Evolutionary conservation across 2,329 filamentous ascomycete genomes (phyloP).

Genomic region (Scytalidium lignicola): DNA sequence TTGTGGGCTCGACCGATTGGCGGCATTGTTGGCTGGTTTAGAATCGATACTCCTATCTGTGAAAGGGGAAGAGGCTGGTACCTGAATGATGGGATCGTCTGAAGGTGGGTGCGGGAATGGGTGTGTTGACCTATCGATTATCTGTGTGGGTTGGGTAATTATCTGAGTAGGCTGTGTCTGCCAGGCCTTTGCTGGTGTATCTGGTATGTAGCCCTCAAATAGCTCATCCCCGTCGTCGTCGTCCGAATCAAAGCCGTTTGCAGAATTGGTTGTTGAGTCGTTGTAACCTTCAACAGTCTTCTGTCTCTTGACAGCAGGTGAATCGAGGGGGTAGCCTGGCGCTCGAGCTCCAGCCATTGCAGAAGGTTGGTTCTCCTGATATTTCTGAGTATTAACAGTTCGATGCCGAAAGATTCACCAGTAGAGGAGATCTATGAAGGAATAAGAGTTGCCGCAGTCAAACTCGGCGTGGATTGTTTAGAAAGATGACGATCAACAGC

Average conservation of each 20-base stretch:
- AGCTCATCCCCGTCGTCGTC: constrained; percentile 41
- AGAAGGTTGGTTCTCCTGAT: not conserved
- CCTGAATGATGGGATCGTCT: constrained; percentile 57
- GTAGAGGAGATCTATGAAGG: too few relatives aligned
- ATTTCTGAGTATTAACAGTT: not conserved
- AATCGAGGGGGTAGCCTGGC: constrained; percentile 16
- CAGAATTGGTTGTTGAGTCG: constrained; percentile 17
- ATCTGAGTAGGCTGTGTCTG: constrained; percentile 39
- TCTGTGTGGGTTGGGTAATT: constrained; percentile 26
- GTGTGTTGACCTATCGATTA: constrained; percentile 25
- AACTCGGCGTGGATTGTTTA: too few relatives aligned
- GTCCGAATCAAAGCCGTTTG: constrained; percentile 29
- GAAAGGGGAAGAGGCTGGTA: constrained; percentile 78
- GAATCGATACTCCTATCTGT: constrained; percentile 10
- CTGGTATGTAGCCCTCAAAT: constrained; percentile 37
- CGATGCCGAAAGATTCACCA: not conserved
- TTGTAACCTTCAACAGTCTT: constrained; percentile 26
- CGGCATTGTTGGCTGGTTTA: constrained; percentile 1
- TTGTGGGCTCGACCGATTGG: constrained; percentile 24
- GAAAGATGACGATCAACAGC: too few relatives aligned
- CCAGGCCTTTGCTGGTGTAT: constrained; percentile 27
- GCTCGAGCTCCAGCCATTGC: not conserved
- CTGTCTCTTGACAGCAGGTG: constrained; percentile 27
- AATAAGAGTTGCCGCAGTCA: too few relatives aligned
- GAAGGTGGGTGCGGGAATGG: constrained; percentile 11